Conservation (phyloP, 2,329 filamentous ascomycete genomes). For the Teratosphaeria gauchensis region DNA sequence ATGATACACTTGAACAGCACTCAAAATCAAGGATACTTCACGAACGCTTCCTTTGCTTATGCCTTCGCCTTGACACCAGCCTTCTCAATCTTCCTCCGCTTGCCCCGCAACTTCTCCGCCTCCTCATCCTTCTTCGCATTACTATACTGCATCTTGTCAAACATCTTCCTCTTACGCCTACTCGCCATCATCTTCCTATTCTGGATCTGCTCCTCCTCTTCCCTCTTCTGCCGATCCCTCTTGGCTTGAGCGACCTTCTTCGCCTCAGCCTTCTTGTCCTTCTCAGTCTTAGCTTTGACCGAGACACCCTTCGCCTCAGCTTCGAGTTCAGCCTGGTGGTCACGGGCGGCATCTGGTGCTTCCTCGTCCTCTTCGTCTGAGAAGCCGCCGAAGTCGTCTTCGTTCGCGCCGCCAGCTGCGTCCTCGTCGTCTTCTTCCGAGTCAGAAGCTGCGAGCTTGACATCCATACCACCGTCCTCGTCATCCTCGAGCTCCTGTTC, state of each 20-base stretch:
- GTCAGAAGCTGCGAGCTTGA: slow-evolving; percentile 34
- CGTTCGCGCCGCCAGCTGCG: slow-evolving; percentile 37
- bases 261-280: slow-evolving; percentile 46
- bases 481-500: slow-evolving; percentile 15
- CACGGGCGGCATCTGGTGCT: slow-evolving; percentile 50
- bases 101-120: slow-evolving; percentile 74
- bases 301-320: slow-evolving; percentile 69
- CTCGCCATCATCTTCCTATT: slow-evolving; percentile 96
- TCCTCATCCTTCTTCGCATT: slow-evolving; percentile 90
- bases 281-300: slow-evolving; percentile 37
- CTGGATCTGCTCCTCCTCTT: slow-evolving; percentile 79
- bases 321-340: slow-evolving; percentile 83
- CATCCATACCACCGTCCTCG: slow-evolving; percentile 34
- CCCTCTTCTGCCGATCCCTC: slow-evolving; percentile 49
- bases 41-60: background rate
- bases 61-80: slow-evolving; percentile 4
- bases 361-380: slow-evolving; percentile 48
- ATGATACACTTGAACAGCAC: background rate
- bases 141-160: slow-evolving; percentile 94
- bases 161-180: slow-evolving; percentile 93
- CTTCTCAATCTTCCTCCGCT: slow-evolving; percentile 78
- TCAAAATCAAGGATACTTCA: background rate
- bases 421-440: slow-evolving; percentile 35
- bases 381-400: slow-evolving; percentile 35
- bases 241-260: slow-evolving; percentile 63